Evolutionary conservation across 2,329 filamentous ascomycete genomes (phyloP).

Genomic region (Penicillium psychrosexuale): DNA sequence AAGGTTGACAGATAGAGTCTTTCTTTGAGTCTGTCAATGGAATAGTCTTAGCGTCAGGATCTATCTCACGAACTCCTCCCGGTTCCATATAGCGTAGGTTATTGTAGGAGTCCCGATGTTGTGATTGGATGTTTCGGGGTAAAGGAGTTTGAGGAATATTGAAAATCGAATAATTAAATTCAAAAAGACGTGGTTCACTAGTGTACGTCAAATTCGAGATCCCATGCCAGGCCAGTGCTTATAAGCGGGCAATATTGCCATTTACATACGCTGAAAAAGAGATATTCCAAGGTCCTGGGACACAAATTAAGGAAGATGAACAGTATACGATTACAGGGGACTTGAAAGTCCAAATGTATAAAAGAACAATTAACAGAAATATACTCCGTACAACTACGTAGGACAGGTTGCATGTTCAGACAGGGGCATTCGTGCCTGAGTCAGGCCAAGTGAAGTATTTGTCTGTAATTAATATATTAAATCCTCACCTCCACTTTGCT

Average conservation of each 20-base stretch:
- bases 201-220: constrained; percentile 4
- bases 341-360: background rate
- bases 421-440: constrained; percentile 18
- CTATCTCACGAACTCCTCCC: constrained; percentile 5
- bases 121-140: background rate
- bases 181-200: background rate
- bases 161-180: background rate
- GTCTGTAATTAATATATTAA: constrained; percentile 3
- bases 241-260: background rate
- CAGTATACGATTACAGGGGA: background rate
- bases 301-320: background rate
- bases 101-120: background rate
- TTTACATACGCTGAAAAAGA: background rate
- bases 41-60: constrained; percentile 5
- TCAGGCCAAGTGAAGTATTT: constrained; percentile 20
- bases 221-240: background rate
- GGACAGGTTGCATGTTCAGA: background rate
- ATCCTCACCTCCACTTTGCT: constrained; percentile 13
- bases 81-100: constrained; percentile 4
- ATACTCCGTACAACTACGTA: background rate
- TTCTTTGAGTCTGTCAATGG: background rate
- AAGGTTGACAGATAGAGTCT: constrained; percentile 19
- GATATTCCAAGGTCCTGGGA: background rate
- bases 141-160: background rate
- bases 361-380: background rate